Evolutionary conservation across 345 rosid species (phyloP).

Genomic region (Syzygium aqueum): DNA sequence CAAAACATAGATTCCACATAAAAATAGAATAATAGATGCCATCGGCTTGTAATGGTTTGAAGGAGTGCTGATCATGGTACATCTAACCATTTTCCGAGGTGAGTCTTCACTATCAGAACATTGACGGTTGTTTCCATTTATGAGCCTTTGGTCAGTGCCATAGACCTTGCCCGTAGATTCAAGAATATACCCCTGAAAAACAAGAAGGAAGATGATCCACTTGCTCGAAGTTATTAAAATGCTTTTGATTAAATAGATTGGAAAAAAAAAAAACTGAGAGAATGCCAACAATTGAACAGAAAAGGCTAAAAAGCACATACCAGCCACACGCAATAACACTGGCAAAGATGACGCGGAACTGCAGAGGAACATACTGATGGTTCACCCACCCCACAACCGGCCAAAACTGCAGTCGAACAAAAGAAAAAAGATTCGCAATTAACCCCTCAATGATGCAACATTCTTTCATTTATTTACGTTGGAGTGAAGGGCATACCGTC

Average conservation of each 20-base stretch:
- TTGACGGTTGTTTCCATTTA: background rate
- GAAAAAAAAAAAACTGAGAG: background rate
- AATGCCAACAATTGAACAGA: background rate
- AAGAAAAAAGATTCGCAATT: background rate
- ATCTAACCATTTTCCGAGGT: background rate
- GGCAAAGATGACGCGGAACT: slow-evolving; percentile 77
- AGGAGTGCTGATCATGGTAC: background rate
- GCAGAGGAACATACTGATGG: slow-evolving; percentile 77
- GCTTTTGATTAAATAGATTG: background rate
- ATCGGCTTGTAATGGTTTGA: background rate
- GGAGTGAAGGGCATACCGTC: slow-evolving; percentile 44
- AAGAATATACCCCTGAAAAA: slow-evolving; percentile 73
- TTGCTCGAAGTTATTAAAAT: background rate
- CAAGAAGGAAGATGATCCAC: background rate
- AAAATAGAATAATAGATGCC: background rate
- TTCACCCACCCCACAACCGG: slow-evolving; percentile 86
- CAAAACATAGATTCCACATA: background rate
- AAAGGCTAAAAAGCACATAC: slow-evolving; percentile 14
- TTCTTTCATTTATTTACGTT: background rate
- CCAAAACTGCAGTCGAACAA: slow-evolving; percentile 54
- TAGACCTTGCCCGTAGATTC: slow-evolving; percentile 59
- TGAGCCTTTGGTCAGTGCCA: slow-evolving; percentile 44
- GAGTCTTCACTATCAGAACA: background rate
- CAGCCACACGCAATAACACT: slow-evolving; percentile 66
- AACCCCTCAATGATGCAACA: background rate